Evolutionary conservation across 2,329 filamentous ascomycete species (phyloP), one percentile per base, ranked within the genome.

Genomic region (Sphaerulina populicola): DNA sequence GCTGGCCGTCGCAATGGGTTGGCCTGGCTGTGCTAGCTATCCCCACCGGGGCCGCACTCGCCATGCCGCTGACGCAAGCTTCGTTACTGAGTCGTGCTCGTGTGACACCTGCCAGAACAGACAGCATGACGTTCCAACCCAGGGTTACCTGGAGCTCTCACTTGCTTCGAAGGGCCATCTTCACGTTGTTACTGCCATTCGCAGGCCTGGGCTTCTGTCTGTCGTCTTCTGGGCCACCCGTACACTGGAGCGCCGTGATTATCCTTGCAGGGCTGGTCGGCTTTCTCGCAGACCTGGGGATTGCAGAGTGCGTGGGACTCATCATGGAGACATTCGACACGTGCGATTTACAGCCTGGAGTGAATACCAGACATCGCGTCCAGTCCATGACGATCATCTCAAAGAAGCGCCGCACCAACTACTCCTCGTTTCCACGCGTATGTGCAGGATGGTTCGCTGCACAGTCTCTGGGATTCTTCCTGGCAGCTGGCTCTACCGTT

Each of bases 261-360:
- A 64, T 83, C 2, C 81, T 88, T 58, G 82, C 83, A 0, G 78
- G 76, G 1, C 65, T 80, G 3, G 77, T 88, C 11, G 85, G 83
- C 0, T 87, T 87, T 60, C 71, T 88, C 4, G 84, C 82, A 1
- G 83, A 81, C 46, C 76, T 91, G 8, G 85, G 84, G 1, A 81
- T 88, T 41, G 79, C 85, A 2, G 86, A 90, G 67, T 88, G 85
- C 66, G 80, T 84, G 57, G 84, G 85, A 0, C 70, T 90, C 30
- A 77, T 89, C 64, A 89, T 90, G 85, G 85, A 89, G 63, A 83
- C 82, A 0, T 90, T 84, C 65, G 86, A 90, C 64, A 86, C 82
- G n/a, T 87, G 83, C 37, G 86, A 90, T 65, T 73, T 90, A 3
- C 84, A 86, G 58, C 81, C 83, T 2, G 82, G 83, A 9, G 83